These are phyloP conservation scores for Populus hybrid DNA, from an alignment of 441 rosid genomes.

Conservation along the genomic window DNA sequence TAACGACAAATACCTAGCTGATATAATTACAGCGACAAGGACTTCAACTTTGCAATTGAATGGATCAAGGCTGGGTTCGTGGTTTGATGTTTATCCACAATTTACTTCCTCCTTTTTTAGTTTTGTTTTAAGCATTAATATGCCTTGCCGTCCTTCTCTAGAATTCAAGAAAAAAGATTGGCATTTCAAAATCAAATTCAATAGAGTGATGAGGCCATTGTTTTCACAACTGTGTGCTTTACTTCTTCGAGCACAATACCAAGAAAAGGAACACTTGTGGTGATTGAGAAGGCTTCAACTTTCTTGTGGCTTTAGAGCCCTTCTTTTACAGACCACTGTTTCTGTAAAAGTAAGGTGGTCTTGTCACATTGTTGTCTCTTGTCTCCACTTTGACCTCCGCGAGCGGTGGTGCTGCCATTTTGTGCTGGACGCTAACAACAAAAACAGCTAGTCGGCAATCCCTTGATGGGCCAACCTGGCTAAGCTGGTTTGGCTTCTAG, in stretches of 20 bases:
- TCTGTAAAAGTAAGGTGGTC: neutral
- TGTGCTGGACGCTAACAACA: neutral
- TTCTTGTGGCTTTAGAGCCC: neutral
- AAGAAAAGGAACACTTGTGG: neutral
- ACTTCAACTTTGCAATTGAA: too few relatives aligned
- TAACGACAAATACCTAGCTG: too few relatives aligned
- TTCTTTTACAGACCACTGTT: neutral
- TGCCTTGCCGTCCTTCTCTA: too few relatives aligned
- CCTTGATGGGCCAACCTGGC: slow-evolving; percentile 30
- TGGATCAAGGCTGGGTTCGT: too few relatives aligned
- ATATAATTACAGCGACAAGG: too few relatives aligned
- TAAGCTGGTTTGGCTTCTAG: slow-evolving; percentile 24
- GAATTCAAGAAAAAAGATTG: too few relatives aligned
- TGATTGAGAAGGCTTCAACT: neutral
- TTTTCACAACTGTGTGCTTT: neutral
- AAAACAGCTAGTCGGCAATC: slow-evolving; percentile 24
- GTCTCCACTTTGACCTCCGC: neutral
- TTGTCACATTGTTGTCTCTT: neutral
- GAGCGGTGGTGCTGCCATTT: neutral
- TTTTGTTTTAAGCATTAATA: too few relatives aligned
- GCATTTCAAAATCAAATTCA: too few relatives aligned
- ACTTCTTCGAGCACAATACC: too few relatives aligned
- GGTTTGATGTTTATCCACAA: too few relatives aligned
- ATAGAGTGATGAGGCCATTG: neutral
- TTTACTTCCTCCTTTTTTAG: too few relatives aligned